Percentiles rank a stretch among this genome's conserved stretches.
phyloP scores from a whole-genome alignment of 1,284 basidiomycete species.

The Moesziomyces sp. region DNA sequence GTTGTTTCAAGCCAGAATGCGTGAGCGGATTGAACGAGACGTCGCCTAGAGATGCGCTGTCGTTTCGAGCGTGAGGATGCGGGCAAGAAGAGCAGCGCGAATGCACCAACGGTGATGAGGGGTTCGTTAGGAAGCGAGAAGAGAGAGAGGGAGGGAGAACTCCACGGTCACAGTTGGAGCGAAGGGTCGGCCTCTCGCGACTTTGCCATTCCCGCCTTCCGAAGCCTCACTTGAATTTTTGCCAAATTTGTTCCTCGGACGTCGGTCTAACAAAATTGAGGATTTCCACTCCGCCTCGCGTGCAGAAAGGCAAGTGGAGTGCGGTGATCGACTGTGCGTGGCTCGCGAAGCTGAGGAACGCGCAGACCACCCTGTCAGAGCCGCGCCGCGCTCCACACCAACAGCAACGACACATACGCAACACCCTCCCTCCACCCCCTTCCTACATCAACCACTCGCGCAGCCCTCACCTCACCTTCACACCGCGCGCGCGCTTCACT shows the following conservation, averaged over 20 bases:
- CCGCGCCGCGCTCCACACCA: conserved; percentile 10
- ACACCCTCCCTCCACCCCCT: conserved; percentile 1
- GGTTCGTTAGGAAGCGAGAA: neutral
- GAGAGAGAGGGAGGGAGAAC: no score
- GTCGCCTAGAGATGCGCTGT: no score
- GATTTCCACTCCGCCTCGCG: neutral
- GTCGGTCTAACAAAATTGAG: neutral
- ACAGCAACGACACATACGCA: neutral
- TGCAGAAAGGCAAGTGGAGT: conserved; percentile 4
- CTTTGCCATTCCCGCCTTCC: neutral
- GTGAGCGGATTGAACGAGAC: no score
- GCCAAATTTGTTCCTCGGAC: neutral
- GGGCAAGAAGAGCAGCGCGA: no score
- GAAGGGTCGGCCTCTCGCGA: conserved; percentile 1
- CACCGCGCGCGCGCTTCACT: no score
- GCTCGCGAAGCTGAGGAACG: conserved; percentile 13
- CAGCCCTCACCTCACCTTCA: no score
- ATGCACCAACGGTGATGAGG: neutral
- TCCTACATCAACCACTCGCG: neutral
- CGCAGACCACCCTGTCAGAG: conserved; percentile 22
- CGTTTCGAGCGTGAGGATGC: no score
- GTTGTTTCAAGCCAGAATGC: no score
- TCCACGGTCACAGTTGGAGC: neutral
- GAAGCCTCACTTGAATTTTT: neutral
- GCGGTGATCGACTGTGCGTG: conserved; percentile 20